Base-by-base conservation (phyloP, 208 protist genomes). In the Vickermania ingenoplastis region DNA sequence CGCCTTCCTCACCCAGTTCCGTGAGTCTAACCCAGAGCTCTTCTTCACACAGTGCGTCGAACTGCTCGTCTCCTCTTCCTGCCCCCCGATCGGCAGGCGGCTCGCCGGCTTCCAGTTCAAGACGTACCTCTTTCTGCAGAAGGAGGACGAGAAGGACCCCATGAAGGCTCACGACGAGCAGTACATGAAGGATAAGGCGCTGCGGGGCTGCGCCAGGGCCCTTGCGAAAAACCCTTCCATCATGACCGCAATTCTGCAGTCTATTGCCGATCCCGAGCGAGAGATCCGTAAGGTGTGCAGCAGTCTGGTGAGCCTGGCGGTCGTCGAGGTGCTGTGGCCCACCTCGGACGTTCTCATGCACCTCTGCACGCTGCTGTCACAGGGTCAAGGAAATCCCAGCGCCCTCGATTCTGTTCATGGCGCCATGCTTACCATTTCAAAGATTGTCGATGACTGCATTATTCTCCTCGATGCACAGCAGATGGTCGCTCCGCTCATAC, bases 91-190 rank as follows among this genome's bases (percentile, higher is more conserved):
- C 5, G 79, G 79, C 1, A 53, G 84, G 1, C 79, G 86, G 55
- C 69, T 89, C 27, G 79, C 77, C 0, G 84, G 84, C 17, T 84
- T 81, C 23, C 63, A 90, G 61, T 54, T 94, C 26, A 91, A 91
- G 71, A 90, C 90, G 49, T 71, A 77, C 53, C 65, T 94, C 23
- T n/a, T n/a, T n/a, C n/a, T n/a, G n/a, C n/a, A n/a, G n/a, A n/a
- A n/a, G n/a, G n/a, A n/a, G n/a, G n/a, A n/a, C n/a, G n/a, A n/a
- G n/a, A 53, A 65, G 5, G 21, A 56, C 17, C 11, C 30, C 2
- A n/a, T 7, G 22, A 24, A 58, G 84, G 53, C 81, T 83, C 1
- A 58, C 71, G 2, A 85, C 77, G 24, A 58, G 75, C 7, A 71
- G 75, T 41, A 88, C 88, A 56, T 28, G 36, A 13, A n/a, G 22